A percentile compares a stretch with the other conserved stretches of the same genome.
Evolutionary conservation across 805 yeast species (phyloP).

Genomic region (Yamadazyma nakazawae): DNA sequence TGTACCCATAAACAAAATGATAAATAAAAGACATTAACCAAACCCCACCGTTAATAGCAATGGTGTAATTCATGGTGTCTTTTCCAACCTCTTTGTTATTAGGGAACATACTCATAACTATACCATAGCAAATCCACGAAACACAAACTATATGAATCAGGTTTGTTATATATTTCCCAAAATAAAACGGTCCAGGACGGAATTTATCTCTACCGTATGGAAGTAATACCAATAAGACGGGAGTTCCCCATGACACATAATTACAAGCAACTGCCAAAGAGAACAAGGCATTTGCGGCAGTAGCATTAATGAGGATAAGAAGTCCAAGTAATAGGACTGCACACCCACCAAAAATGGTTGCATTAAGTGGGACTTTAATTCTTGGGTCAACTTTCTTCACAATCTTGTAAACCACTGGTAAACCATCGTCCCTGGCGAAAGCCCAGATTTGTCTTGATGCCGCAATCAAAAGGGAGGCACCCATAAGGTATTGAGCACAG

Average conservation of each 20-base stretch:
- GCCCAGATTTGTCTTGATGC: slow-evolving; percentile 73
- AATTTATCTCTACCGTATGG: slow-evolving; percentile 50
- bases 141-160: slow-evolving; percentile 44
- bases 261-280: slow-evolving; percentile 62
- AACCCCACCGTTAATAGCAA: slow-evolving; percentile 58
- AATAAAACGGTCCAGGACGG: slow-evolving; percentile 63
- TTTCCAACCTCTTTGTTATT: slow-evolving; percentile 37
- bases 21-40: slow-evolving; percentile 54
- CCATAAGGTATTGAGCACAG: slow-evolving; percentile 64
- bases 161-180: slow-evolving; percentile 50
- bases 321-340: slow-evolving; percentile 53
- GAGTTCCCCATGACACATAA: slow-evolving; percentile 58
- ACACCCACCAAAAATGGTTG: slow-evolving; percentile 53
- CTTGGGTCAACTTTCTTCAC: slow-evolving; percentile 56
- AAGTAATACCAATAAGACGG: slow-evolving; percentile 52
- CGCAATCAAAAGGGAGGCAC: slow-evolving; percentile 58
- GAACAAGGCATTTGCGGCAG: slow-evolving; percentile 68
- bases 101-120: slow-evolving; percentile 64
- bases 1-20: slow-evolving; percentile 51
- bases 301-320: slow-evolving; percentile 52
- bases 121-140: slow-evolving; percentile 49
- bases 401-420: slow-evolving; percentile 53
- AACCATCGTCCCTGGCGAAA: slow-evolving; percentile 72
- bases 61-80: slow-evolving; percentile 64
- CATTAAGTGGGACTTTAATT: slow-evolving; percentile 62